Evolutionary conservation across 495 filamentous ascomycete species (phyloP).

Genomic region (Penicillium antarcticum): DNA sequence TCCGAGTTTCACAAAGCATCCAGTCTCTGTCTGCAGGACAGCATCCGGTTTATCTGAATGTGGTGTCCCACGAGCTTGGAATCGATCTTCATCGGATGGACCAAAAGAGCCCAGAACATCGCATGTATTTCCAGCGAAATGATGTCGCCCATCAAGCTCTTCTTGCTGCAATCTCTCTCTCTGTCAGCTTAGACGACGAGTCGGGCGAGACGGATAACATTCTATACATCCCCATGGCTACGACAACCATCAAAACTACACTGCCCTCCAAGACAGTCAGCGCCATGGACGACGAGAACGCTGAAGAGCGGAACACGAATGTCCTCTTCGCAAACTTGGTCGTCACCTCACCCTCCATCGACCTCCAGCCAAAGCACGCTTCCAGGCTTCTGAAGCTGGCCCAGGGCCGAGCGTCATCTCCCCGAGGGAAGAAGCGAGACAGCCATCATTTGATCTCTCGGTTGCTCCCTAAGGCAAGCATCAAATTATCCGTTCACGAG

Average conservation of each 20-base stretch:
- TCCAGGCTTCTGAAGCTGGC: slow-evolving; percentile 78
- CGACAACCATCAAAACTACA: slow-evolving; percentile 91
- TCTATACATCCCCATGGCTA: slow-evolving; percentile 95
- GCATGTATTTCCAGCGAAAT: slow-evolving; percentile 95
- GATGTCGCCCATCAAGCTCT: slow-evolving; percentile 96
- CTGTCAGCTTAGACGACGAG: slow-evolving; percentile 86
- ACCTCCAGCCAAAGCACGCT: slow-evolving; percentile 91
- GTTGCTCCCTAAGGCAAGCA: slow-evolving; percentile 86
- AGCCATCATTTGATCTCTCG: slow-evolving; percentile 78
- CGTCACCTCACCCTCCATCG: slow-evolving; percentile 90
- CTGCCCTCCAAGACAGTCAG: slow-evolving; percentile 92
- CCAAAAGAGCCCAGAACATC: slow-evolving; percentile 88
- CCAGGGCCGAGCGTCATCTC: slow-evolving; percentile 51
- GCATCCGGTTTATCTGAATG: slow-evolving; percentile 70
- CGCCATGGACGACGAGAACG: slow-evolving; percentile 67
- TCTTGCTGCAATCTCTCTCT: slow-evolving; percentile 85
- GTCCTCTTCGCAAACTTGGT: slow-evolving; percentile 95
- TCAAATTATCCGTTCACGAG: slow-evolving; percentile 95
- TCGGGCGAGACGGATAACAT: slow-evolving; percentile 80
- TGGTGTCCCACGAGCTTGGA: slow-evolving; percentile 93
- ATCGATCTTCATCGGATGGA: slow-evolving; percentile 92
- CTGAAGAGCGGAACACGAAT: slow-evolving; percentile 88
- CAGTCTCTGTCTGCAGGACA: slow-evolving; percentile 61
- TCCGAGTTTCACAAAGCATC: slow-evolving; percentile 78
- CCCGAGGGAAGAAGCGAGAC: slow-evolving; percentile 42